Evolutionary conservation across 1,284 basidiomycete species (phyloP).

Genomic region (Trametes pubescens): DNA sequence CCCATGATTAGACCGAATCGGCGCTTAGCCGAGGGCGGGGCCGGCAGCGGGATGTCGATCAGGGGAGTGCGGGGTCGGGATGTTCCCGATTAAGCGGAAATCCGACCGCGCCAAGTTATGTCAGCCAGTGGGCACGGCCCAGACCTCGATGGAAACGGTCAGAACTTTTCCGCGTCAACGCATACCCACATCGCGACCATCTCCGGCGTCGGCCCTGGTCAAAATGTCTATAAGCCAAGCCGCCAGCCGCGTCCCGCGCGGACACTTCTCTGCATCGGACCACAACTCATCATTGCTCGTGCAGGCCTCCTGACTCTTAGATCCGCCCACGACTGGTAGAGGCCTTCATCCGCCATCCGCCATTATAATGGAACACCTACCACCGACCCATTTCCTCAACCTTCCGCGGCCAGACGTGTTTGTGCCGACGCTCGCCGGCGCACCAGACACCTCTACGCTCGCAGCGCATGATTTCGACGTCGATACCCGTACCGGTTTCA

Average conservation of each 20-base stretch:
- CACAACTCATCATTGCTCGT: conserved; percentile 13
- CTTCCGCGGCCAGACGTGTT: conserved; percentile 64
- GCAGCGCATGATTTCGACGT: conserved; percentile 96
- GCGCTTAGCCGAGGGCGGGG: conserved; percentile 13
- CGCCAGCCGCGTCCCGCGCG: conserved; percentile 8
- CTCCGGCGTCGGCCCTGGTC: conserved; percentile 17
- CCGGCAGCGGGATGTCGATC: conserved; percentile 10
- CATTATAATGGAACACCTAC: conserved; percentile 43
- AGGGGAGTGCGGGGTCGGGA: conserved; percentile 15
- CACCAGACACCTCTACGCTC: conserved; percentile 84
- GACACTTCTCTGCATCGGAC: conserved; percentile 17
- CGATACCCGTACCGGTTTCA: conserved; percentile 90
- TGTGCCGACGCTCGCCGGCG: conserved; percentile 48
- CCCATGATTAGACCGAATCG: neutral
- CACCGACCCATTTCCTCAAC: conserved; percentile 69
- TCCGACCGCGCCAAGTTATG: conserved; percentile 9
- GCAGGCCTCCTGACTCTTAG: conserved; percentile 10
- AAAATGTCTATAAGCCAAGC: conserved; percentile 8
- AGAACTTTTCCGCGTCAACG: conserved; percentile 30
- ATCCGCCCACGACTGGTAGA: conserved; percentile 17
- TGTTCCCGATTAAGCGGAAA: conserved; percentile 11
- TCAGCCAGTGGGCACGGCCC: conserved; percentile 13
- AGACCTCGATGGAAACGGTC: conserved; percentile 26
- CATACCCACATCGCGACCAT: conserved; percentile 26
- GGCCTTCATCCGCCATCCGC: conserved; percentile 9